Conservation (phyloP, 352 stramenopile genomes). For the Aphanomyces astaci region DNA sequence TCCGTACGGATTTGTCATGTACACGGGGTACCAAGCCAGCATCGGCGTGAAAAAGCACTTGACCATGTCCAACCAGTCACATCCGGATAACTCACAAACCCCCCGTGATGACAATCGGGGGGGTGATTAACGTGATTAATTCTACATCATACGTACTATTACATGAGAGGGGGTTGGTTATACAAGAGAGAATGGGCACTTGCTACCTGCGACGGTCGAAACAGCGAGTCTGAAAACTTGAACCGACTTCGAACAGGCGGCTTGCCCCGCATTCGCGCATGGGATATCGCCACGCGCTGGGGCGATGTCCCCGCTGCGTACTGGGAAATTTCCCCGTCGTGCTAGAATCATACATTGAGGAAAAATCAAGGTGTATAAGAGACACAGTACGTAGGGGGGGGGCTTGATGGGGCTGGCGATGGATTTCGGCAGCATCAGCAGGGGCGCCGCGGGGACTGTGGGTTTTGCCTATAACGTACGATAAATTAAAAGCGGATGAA, state of each 20-base stretch:
- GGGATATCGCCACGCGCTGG: background rate
- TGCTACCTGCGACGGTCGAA: constrained; percentile 5
- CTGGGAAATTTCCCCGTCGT: too few relatives aligned
- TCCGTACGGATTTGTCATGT: constrained; percentile 72
- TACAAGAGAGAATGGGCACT: too few relatives aligned
- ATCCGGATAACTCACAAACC: background rate
- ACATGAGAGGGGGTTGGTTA: too few relatives aligned
- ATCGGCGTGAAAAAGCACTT: background rate
- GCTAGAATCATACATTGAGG: too few relatives aligned
- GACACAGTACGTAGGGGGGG: background rate
- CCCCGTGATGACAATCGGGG: background rate
- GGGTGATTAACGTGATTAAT: too few relatives aligned
- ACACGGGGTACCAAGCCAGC: constrained; percentile 45
- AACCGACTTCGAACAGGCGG: constrained; percentile 4
- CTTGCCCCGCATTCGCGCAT: constrained; percentile 4
- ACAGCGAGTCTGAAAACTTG: constrained; percentile 13
- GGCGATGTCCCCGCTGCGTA: too few relatives aligned
- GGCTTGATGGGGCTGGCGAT: constrained; percentile 14
- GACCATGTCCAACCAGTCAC: background rate
- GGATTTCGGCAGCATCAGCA: background rate
- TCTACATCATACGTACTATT: too few relatives aligned
- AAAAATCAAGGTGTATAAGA: background rate
- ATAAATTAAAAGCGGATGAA: too few relatives aligned
- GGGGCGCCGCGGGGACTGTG: background rate
- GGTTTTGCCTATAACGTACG: background rate